Evolutionary conservation across 2,329 filamentous ascomycete species (phyloP), one percentile per base, ranked within the genome.

Genomic region (Tetracladium maxilliforme): DNA sequence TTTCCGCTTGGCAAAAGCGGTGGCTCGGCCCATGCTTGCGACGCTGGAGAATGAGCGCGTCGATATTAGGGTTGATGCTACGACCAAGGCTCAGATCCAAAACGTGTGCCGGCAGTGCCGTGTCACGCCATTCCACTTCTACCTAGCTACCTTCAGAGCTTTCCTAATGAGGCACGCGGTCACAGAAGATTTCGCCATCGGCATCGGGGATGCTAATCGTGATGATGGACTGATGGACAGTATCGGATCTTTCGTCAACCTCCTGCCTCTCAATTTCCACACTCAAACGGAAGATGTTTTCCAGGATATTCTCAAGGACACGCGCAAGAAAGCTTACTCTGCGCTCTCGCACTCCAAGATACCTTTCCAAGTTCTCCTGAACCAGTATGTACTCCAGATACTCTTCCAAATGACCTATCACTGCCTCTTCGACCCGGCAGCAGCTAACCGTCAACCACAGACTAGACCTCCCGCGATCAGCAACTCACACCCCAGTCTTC

Each of bases 211-310:
- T 35, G 54, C 54, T 2, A 53, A 51, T 24, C 39, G 54, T 3
- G 34, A 24, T 0, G 51, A 59, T 2, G 29, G 27, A 8, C 27
- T 47, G 3, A 29, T 39, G 6, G 27, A 35, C 2, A 61, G 39
- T 4, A 36, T 67, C 2, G 64, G 64, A 3, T 39, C 52, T 21
- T 56, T 58, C 20, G 30, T 67, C 3, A 67, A 69, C 29, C 36
- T 66, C 1, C 39, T 69, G 1, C 50, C 64, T 3, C 23, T 67
- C 2, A 43, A 46, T 1, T 53, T 64, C 29, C 16, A 35, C 3
- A 22, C 33, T 14, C n/a, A 34, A 15, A 10, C 24, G 14, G 17
- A 22, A 16, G 31, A 46, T 8, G 35, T 38, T 0, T 55, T 56
- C 28, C 33, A 28, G 1, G 41, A 51, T 5, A 33, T 35, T 3